Evolutionary conservation across 2,329 filamentous ascomycete genomes (phyloP), one percentile per base, ranked within the genome.

Genomic region (Exophiala aquamarina): DNA sequence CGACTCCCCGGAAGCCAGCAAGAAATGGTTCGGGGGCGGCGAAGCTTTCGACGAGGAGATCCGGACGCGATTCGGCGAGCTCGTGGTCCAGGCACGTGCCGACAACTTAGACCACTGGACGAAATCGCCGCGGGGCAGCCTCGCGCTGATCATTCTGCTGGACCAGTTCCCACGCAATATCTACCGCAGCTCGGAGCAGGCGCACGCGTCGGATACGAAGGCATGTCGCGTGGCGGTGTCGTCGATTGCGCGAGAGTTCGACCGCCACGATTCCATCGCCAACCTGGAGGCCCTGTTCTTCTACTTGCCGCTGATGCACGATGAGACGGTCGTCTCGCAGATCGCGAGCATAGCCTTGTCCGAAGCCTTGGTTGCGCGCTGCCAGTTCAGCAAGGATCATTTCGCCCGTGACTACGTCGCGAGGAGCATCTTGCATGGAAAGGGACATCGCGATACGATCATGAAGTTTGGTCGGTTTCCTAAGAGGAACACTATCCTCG

Each of bases 141-240:
- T 68, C 17, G 66, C 66, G 6, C 55, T 68, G 10, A 61, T 69
- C 29, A 54, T 70, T n/a, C 61, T 69, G 1, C 61, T 69, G 5
- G 66, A 70, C 51, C 66, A 70, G 50, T 66, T 69, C 36, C 62
- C 67, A 8, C 61, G 67, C 3, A 69, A 69, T 35, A 56, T 69
- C 36, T 67, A 63, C 48, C 61, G 67, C 10, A 60, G 60, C 8
- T 62, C 61, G 1, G 52, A 59, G 4, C 49, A 60, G 8, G 60
- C 64, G 14, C 68, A 62, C 47, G 59, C 59, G 6, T 62, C 62
- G 13, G 67, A 68, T 44, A 20, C 54, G 3, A 54, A 62, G 41
- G 64, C 62, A 3, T 31, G 61, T 1, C 46, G 52, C 1, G 52
- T 67, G 9, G 62, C 63, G 3, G 52, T 57, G 4, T 47, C 50